Evolutionary conservation across 2,329 filamentous ascomycete genomes (phyloP).

Genomic region (Biscogniauxia mediterranea): DNA sequence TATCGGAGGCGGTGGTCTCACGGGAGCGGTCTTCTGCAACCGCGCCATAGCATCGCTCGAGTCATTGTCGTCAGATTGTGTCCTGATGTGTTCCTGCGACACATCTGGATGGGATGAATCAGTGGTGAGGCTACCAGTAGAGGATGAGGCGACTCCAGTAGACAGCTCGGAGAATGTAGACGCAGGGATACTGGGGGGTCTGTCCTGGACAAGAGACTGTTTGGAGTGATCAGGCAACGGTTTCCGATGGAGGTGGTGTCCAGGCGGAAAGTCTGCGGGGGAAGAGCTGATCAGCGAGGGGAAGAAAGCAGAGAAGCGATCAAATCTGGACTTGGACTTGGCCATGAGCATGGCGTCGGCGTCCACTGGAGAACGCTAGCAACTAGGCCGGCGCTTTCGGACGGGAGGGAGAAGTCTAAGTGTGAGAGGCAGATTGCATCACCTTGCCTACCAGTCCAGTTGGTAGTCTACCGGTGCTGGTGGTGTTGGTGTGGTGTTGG

Average conservation of each 20-base stretch:
- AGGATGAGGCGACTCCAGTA: constrained; percentile 1
- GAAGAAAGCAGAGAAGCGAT: constrained; percentile 32
- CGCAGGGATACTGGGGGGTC: constrained; percentile 12
- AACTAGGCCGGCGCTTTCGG: constrained; percentile 3
- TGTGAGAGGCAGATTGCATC: neutral
- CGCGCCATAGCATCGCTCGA: constrained; percentile 12
- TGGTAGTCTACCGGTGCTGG: neutral
- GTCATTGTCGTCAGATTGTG: constrained; percentile 14
- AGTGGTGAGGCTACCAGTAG: neutral
- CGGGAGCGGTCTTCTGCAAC: constrained; percentile 25
- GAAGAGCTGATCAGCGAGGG: constrained; percentile 31
- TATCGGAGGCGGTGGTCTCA: constrained; percentile 18
- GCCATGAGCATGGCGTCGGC: constrained; percentile 9
- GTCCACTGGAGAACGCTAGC: constrained; percentile 7
- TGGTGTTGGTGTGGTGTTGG: neutral
- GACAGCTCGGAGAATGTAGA: constrained; percentile 5
- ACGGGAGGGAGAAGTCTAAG: neutral
- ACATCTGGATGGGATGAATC: constrained; percentile 1
- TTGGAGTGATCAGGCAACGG: constrained; percentile 24
- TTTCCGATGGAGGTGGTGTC: constrained; percentile 24
- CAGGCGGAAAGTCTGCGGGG: constrained; percentile 22
- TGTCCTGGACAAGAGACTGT: constrained; percentile 13
- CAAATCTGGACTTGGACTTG: constrained; percentile 26
- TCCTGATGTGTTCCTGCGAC: constrained; percentile 11
- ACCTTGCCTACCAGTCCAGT: neutral